Evolutionary conservation across 768 basidiomycete species (phyloP).

Genomic region (Mycena albidolilacea): DNA sequence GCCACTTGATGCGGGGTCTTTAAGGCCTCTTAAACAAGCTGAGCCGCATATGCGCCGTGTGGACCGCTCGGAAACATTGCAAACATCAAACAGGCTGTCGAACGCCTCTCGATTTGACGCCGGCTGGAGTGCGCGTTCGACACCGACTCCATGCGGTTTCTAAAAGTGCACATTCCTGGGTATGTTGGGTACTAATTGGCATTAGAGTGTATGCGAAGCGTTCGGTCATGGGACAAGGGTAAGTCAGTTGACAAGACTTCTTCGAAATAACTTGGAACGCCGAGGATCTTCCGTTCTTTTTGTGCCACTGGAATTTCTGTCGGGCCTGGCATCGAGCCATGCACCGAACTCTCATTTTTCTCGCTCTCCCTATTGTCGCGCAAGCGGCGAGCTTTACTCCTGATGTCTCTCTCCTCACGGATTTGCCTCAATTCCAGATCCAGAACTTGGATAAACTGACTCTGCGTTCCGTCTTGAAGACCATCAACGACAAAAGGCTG

Average conservation of each 20-base stretch:
- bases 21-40: neutral
- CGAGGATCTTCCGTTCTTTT: constrained; percentile 26
- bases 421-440: constrained; percentile 35
- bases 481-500: constrained; percentile 35
- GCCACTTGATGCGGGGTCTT: neutral
- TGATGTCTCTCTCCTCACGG: constrained; percentile 37
- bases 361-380: constrained; percentile 13
- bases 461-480: constrained; percentile 36
- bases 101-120: too few species aligned
- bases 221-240: neutral
- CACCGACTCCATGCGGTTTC: neutral
- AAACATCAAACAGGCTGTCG: neutral
- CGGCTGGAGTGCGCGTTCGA: neutral
- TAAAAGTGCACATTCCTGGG: neutral
- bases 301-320: neutral
- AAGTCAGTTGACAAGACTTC: constrained; percentile 26
- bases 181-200: neutral
- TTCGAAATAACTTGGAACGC: constrained; percentile 10
- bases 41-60: neutral
- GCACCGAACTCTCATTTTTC: neutral
- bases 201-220: neutral
- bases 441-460: constrained; percentile 22
- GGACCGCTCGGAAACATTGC: neutral
- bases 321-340: constrained; percentile 16
- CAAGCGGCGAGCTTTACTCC: constrained; percentile 36